A percentile compares a stretch with the other conserved stretches of the same genome.
phyloP scores from a whole-genome alignment of 768 basidiomycete genomes.

The Leucosporidium yakuticum region DNA sequence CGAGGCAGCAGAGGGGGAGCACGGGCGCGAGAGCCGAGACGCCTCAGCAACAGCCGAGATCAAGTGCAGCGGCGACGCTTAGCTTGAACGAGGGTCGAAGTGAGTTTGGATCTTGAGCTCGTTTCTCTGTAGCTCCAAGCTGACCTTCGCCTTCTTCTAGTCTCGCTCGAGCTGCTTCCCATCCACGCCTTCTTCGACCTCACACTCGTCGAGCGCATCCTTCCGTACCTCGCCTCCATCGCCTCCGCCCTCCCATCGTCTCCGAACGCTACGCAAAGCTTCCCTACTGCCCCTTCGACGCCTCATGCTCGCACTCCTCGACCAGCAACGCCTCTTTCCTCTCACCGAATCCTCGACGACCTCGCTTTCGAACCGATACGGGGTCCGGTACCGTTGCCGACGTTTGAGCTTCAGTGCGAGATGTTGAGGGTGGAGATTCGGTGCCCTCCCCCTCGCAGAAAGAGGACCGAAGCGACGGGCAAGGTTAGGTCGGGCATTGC shows the following conservation, averaged over 20 bases:
- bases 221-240: constrained; percentile 28
- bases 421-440: constrained; percentile 7
- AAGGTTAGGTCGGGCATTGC: not conserved
- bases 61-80: not conserved
- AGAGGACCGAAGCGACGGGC: not conserved
- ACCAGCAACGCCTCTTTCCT: not conserved
- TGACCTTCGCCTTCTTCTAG: not conserved
- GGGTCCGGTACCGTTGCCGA: not conserved
- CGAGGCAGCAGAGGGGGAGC: not conserved
- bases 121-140: not conserved
- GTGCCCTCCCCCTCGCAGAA: not conserved
- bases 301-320: not conserved
- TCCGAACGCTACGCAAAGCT: not conserved
- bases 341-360: constrained; percentile 8
- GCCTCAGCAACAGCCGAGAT: not conserved
- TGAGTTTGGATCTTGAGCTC: not conserved
- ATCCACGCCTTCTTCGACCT: constrained; percentile 43
- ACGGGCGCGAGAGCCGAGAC: not conserved
- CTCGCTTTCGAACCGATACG: not conserved
- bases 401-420: not conserved
- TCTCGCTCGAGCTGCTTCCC: constrained; percentile 16
- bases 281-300: not conserved
- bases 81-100: not conserved
- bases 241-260: not conserved
- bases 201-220: constrained; percentile 40